Percentiles rank a stretch among this genome's conserved stretches.
These are phyloP conservation scores for Diospyros lotus DNA, from an alignment of 148 eudicot species.

Conservation along the genomic window DNA sequence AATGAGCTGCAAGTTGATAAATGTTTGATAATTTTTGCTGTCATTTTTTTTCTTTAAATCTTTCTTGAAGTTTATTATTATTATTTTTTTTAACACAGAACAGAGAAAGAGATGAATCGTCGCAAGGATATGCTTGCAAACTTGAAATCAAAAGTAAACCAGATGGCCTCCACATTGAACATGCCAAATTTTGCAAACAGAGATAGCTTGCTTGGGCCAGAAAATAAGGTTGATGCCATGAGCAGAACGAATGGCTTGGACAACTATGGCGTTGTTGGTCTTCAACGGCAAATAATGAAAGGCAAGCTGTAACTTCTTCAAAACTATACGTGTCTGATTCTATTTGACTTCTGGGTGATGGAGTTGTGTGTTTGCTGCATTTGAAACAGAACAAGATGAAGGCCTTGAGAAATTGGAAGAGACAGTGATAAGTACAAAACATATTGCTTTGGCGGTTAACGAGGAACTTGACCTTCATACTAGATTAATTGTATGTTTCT, in stretches of 20 bases:
- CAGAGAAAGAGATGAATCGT: constrained; percentile 84
- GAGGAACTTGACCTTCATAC: constrained; percentile 89
- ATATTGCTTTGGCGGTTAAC: constrained; percentile 87
- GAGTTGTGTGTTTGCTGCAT: constrained; percentile 2
- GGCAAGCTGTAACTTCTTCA: constrained; percentile 41
- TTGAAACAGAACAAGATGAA: constrained; percentile 86
- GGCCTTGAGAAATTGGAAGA: constrained; percentile 90
- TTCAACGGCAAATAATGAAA: constrained; percentile 86
- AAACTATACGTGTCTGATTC: background rate
- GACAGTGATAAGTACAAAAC: constrained; percentile 82
- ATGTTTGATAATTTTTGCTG: background rate
- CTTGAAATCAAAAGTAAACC: constrained; percentile 74
- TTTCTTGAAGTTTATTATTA: constrained; percentile 6
- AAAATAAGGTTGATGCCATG: constrained; percentile 70
- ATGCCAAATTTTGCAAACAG: constrained; percentile 81
- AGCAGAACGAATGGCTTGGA: constrained; percentile 69
- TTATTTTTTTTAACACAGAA: constrained; percentile 31
- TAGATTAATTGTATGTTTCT: constrained; percentile 61
- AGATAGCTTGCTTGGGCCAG: constrained; percentile 90
- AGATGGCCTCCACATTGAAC: constrained; percentile 87
- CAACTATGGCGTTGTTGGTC: constrained; percentile 71
- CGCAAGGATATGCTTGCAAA: constrained; percentile 69
- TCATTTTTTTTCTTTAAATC: background rate
- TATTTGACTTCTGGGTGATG: background rate
- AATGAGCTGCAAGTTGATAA: too few species aligned